phyloP scores from a whole-genome alignment of 2,329 filamentous ascomycete species.

The Cordyceps tenuipes region DNA sequence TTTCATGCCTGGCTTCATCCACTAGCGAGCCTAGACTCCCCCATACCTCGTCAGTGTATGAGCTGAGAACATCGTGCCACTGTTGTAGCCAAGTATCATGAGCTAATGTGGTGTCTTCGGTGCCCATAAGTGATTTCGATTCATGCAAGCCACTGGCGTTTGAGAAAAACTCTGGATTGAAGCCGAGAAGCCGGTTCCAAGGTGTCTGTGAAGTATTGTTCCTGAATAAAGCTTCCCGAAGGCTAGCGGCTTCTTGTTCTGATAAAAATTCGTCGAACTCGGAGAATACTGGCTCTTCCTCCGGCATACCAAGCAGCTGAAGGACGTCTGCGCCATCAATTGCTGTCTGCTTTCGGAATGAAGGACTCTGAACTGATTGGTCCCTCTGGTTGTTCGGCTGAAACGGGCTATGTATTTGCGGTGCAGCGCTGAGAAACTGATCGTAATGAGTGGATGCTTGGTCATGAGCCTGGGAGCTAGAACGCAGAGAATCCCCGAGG shows the following conservation, averaged over 20 bases:
- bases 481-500: neutral
- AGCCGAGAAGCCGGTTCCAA: slow-evolving; percentile 43
- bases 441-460: neutral
- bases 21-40: slow-evolving; percentile 52
- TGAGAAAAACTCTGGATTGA: slow-evolving; percentile 37
- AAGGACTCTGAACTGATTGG: neutral
- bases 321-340: slow-evolving; percentile 14
- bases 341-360: slow-evolving; percentile 11
- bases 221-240: neutral
- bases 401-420: neutral
- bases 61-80: slow-evolving; percentile 47
- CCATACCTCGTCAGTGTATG: slow-evolving; percentile 61
- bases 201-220: neutral
- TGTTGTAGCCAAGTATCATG: slow-evolving; percentile 42
- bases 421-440: neutral
- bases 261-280: neutral
- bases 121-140: slow-evolving; percentile 29
- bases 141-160: slow-evolving; percentile 16
- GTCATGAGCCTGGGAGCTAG: too few relatives aligned
- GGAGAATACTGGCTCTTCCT: neutral
- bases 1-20: slow-evolving; percentile 46
- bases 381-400: neutral
- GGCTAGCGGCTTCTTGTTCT: slow-evolving; percentile 7
- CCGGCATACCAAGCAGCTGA: slow-evolving; percentile 12
- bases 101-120: slow-evolving; percentile 28